Evolutionary conservation across 1,284 basidiomycete species (phyloP).

Genomic region (Filobasidium uniguttulatum): DNA sequence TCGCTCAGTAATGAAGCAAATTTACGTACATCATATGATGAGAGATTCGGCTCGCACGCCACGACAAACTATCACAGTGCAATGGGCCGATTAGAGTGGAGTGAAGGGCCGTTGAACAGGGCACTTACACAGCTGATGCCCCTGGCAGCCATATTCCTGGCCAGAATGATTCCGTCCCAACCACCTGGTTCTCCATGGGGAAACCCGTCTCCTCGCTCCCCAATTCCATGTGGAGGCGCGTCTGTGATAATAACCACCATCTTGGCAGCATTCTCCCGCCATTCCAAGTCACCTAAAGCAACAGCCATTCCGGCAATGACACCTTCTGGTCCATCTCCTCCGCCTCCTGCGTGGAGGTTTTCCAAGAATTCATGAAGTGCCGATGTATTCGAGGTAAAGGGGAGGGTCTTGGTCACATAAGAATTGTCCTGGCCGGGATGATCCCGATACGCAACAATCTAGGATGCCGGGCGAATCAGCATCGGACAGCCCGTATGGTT

Average conservation of each 20-base stretch:
- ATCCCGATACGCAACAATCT: slow-evolving; percentile 69
- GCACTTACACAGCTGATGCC: slow-evolving; percentile 72
- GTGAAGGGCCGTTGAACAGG: neutral
- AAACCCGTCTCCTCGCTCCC: slow-evolving; percentile 76
- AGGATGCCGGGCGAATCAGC: too few species aligned
- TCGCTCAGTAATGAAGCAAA: too few species aligned
- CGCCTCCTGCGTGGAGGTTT: slow-evolving; percentile 72
- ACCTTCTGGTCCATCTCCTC: slow-evolving; percentile 95
- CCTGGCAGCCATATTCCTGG: slow-evolving; percentile 71
- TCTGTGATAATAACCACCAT: slow-evolving; percentile 95
- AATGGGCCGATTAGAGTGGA: neutral
- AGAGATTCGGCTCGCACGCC: slow-evolving; percentile 92
- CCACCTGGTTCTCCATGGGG: slow-evolving; percentile 33
- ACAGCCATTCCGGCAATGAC: slow-evolving; percentile 88
- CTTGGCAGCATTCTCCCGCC: slow-evolving; percentile 78
- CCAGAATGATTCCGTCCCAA: slow-evolving; percentile 48
- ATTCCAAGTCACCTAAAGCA: slow-evolving; percentile 66
- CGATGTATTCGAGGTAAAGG: slow-evolving; percentile 81
- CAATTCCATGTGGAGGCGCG: slow-evolving; percentile 90
- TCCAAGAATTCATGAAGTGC: slow-evolving; percentile 49
- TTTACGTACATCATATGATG: slow-evolving; percentile 65
- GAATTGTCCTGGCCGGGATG: slow-evolving; percentile 92
- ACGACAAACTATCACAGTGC: slow-evolving; percentile 86
- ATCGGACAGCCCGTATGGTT: neutral
- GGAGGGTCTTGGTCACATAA: slow-evolving; percentile 83